Percentiles rank a stretch among this genome's conserved stretches.
These are phyloP conservation scores for Clitopilus passeckerianus DNA, from an alignment of 768 basidiomycete genomes.

Conservation along the genomic window DNA sequence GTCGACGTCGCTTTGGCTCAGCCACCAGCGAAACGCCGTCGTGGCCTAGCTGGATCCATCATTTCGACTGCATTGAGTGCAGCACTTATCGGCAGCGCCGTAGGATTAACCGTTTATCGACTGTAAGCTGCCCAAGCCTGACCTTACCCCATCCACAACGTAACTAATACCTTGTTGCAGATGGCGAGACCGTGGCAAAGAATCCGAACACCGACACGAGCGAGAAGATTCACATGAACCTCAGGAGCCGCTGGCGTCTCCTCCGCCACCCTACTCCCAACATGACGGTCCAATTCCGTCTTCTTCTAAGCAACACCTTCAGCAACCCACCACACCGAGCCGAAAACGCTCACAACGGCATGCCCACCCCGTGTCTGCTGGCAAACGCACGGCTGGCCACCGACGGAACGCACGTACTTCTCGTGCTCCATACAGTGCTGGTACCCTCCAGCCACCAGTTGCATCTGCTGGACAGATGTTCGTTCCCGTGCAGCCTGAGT, in stretches of 20 bases:
- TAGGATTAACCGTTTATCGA: slow-evolving; percentile 82
- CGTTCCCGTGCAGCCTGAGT: slow-evolving; percentile 32
- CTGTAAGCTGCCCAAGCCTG: slow-evolving; percentile 48
- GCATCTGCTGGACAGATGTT: slow-evolving; percentile 8
- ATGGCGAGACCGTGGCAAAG: slow-evolving; percentile 76
- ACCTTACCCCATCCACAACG: neutral
- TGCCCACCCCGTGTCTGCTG: slow-evolving; percentile 21
- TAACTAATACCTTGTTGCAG: slow-evolving; percentile 26
- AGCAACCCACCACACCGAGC: slow-evolving; percentile 12
- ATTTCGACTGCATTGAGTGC: slow-evolving; percentile 82
- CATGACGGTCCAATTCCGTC: slow-evolving; percentile 48
- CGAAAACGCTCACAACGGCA: slow-evolving; percentile 30
- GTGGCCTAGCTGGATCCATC: slow-evolving; percentile 77
- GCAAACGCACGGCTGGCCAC: slow-evolving; percentile 25
- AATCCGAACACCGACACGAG: slow-evolving; percentile 20
- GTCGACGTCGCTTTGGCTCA: neutral
- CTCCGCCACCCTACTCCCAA: slow-evolving; percentile 66
- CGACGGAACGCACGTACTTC: slow-evolving; percentile 26
- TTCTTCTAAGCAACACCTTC: slow-evolving; percentile 16
- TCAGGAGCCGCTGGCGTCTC: slow-evolving; percentile 5
- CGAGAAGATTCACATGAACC: neutral
- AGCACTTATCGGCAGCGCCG: slow-evolving; percentile 81
- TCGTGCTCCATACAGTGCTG: neutral
- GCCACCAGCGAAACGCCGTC: slow-evolving; percentile 73
- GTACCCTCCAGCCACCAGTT: neutral